Evolutionary conservation across 805 yeast genomes (phyloP).

Genomic region (Kuraishia borneana): DNA sequence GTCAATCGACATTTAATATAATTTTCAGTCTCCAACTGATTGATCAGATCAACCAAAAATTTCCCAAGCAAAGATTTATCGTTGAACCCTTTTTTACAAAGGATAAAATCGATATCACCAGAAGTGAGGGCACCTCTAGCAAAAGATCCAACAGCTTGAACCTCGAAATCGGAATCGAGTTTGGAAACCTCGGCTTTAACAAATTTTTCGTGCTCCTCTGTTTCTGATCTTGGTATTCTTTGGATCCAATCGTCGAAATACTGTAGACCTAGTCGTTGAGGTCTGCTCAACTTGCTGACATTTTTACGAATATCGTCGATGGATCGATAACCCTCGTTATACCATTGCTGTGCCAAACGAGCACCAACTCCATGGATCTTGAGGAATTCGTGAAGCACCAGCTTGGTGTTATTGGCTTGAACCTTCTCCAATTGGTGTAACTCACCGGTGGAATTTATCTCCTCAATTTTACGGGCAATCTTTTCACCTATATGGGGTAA

Average conservation of each 20-base stretch:
- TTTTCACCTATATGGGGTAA: constrained; percentile 29
- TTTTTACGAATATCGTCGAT: constrained; percentile 24
- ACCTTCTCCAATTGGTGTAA: constrained; percentile 9
- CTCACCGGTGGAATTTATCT: constrained; percentile 27
- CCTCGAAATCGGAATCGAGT: constrained; percentile 23
- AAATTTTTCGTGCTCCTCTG: constrained; percentile 24
- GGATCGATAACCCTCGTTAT: constrained; percentile 23
- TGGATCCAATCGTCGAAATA: constrained; percentile 35
- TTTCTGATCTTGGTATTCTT: constrained; percentile 34
- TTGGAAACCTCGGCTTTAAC: constrained; percentile 14
- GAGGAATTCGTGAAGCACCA: constrained; percentile 20
- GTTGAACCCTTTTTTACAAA: constrained; percentile 23
- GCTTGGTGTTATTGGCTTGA: constrained; percentile 11
- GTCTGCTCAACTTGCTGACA: constrained; percentile 10
- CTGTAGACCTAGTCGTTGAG: constrained; percentile 27
- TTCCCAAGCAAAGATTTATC: constrained; percentile 10
- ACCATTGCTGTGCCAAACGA: constrained; percentile 26
- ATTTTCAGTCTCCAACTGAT: constrained; percentile 3
- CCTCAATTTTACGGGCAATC: constrained; percentile 32
- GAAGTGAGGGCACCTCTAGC: constrained; percentile 32
- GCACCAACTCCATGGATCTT: constrained; percentile 41
- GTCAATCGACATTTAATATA: constrained; percentile 11
- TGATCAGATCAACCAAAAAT: constrained; percentile 8
- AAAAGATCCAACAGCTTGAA: constrained; percentile 39
- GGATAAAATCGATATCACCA: constrained; percentile 43